A percentile compares a stretch with the other conserved stretches of the same genome.
Evolutionary conservation across 1,284 basidiomycete species (phyloP).

Genomic region (Takashimella koratensis): DNA sequence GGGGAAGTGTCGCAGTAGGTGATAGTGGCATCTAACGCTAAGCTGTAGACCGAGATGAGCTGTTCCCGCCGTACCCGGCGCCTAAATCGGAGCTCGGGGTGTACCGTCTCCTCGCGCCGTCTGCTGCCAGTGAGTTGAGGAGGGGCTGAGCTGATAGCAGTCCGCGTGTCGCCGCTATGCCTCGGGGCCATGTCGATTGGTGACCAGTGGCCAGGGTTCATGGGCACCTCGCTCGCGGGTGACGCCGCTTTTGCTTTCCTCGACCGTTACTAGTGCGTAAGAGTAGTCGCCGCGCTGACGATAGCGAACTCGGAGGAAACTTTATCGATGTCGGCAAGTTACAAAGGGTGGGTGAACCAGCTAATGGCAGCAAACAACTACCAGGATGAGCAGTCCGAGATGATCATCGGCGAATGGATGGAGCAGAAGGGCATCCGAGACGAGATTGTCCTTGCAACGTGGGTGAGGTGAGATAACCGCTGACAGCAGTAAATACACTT

Average conservation of each 20-base stretch:
- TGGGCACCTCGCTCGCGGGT: conserved; percentile 18
- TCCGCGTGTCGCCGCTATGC: conserved; percentile 53
- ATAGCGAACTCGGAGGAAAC: conserved; percentile 14
- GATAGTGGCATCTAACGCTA: too few species aligned
- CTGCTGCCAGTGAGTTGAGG: conserved; percentile 49
- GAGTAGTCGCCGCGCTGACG: too few species aligned
- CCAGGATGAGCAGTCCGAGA: conserved; percentile 44
- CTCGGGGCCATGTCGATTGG: conserved; percentile 55
- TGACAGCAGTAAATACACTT: conserved; percentile 24
- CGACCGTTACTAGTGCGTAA: conserved; percentile 38
- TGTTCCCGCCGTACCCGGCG: conserved; percentile 27
- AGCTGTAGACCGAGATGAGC: too few species aligned
- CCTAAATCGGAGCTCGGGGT: conserved; percentile 40
- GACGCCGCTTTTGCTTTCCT: conserved; percentile 37
- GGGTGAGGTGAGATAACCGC: conserved; percentile 2
- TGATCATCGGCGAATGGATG: conserved; percentile 51
- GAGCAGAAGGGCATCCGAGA: conserved; percentile 33
- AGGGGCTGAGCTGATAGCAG: too few species aligned
- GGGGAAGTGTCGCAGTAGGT: too few species aligned
- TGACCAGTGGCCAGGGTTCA: conserved; percentile 46
- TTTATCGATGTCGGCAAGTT: conserved; percentile 19
- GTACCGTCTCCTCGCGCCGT: conserved; percentile 52
- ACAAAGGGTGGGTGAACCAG: too few species aligned
- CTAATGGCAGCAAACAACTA: neutral
- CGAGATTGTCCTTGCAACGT: conserved; percentile 31